Evolutionary conservation across 2,329 filamentous ascomycete genomes (phyloP).

Genomic region (Simplicillium aogashimaense): DNA sequence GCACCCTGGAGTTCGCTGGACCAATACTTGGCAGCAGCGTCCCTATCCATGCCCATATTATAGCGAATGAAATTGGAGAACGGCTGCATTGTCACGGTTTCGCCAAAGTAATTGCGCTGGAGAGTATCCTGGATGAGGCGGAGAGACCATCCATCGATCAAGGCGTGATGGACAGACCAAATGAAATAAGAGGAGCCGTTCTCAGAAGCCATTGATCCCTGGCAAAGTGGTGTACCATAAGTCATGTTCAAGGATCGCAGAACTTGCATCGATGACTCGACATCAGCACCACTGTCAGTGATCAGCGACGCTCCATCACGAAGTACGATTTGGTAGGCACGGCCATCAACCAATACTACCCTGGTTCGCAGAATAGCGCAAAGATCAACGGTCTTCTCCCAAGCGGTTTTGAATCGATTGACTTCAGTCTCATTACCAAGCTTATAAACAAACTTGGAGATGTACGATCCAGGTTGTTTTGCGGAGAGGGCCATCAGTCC

Average conservation of each 20-base stretch:
- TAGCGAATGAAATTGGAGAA: conserved; percentile 32
- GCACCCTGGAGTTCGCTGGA: conserved; percentile 19
- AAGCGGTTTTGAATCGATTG: conserved; percentile 4
- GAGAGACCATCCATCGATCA: conserved; percentile 43
- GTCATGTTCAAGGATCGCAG: neutral
- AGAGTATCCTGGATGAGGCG: conserved; percentile 16
- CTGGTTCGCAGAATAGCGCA: neutral
- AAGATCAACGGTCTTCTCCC: conserved; percentile 7
- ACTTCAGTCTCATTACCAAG: conserved; percentile 10
- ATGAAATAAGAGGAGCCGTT: conserved; percentile 2
- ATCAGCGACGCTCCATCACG: neutral
- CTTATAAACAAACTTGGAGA: conserved; percentile 5
- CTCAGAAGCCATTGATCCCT: conserved; percentile 3
- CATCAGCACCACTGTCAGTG: too few species aligned
- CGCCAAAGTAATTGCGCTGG: conserved; percentile 8
- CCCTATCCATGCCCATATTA: conserved; percentile 6
- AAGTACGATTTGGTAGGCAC: neutral
- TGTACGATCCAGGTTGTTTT: neutral
- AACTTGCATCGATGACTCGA: neutral
- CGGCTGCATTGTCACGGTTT: conserved; percentile 16
- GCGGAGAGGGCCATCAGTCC: conserved; percentile 5
- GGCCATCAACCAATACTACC: neutral
- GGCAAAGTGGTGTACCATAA: conserved; percentile 1
- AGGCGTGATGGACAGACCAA: conserved; percentile 22
- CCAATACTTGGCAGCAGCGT: conserved; percentile 25